Evolutionary conservation across 2,329 filamentous ascomycete species (phyloP), one percentile per base, ranked within the genome.

Genomic region (Phyllosticta citriasiana): DNA sequence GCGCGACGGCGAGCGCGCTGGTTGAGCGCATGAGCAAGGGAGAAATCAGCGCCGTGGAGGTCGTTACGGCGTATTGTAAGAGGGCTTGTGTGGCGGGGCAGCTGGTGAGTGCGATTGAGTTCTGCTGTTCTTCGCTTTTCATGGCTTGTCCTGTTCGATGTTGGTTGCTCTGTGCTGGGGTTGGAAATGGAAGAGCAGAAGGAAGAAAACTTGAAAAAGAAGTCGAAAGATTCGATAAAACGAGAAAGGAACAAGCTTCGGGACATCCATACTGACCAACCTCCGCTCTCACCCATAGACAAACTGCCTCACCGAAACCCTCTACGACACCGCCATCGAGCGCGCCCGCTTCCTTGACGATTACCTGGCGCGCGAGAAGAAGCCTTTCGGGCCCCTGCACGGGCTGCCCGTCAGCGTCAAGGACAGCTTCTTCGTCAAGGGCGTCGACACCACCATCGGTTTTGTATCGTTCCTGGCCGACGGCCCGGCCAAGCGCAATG

Each of bases 31-130:
- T 75, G 66, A 51, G 51, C 2, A 63, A 55, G 1, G 64, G 69
- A 0, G 56, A 69, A 2, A 57, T 69, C 0, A 73, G 50, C 25
- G 71, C 69, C 40, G 64, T 69, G 10, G 76, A 81, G 16, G 81
- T 84, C 1, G 73, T 77, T 1, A 73, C 69, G 14, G 83, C 82
- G 0, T 87, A 81, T 65, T 79, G 78, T 64, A 81, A 81, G 65
- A 72, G 79, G 6, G 78, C 79, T 1, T 76, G 78, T 0, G 75
- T 81, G 53, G 83, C 84, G 1, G 84, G 87, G 60, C 84, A 86
- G 66, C 71, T 84, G 22, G 59, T 60, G 24, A 14, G 53, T 51
- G 19, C 19, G 19, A 10, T n/a, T 40, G 8, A 8, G 24, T 25
- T 9, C 33, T 9, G 19, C 19, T 1, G 5, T 22, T 50, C 6